Percentiles rank a stretch among this genome's conserved stretches.
Evolutionary conservation across 768 basidiomycete genomes (phyloP).

Genomic region (Russula compacta): DNA sequence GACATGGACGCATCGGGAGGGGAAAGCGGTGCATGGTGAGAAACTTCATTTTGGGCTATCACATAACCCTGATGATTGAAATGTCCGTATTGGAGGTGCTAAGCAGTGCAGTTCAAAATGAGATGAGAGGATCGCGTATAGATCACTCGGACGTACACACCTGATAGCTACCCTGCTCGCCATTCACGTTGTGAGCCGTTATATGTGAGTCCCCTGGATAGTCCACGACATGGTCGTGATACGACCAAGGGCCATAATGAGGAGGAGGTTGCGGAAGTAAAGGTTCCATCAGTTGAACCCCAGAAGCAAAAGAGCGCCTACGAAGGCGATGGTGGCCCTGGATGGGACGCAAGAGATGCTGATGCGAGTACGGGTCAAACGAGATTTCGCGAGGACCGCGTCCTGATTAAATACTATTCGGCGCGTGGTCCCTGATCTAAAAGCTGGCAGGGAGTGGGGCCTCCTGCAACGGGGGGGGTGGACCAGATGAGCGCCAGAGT

Average conservation of each 20-base stretch:
- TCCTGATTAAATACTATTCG: conserved; percentile 9
- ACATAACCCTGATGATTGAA: neutral
- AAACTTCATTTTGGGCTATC: neutral
- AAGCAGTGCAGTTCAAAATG: no score
- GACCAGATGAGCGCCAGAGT: neutral
- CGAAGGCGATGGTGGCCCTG: neutral
- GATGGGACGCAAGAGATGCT: neutral
- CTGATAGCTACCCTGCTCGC: neutral
- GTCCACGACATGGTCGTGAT: neutral
- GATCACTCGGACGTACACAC: neutral
- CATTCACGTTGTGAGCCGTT: conserved; percentile 1
- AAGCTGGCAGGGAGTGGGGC: neutral
- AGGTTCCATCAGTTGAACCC: neutral
- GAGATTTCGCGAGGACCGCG: neutral
- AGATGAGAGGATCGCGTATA: neutral
- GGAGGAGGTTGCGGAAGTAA: neutral
- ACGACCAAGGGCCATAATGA: neutral
- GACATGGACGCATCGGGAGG: neutral
- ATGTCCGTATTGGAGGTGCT: conserved; percentile 2
- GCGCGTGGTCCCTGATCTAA: conserved; percentile 14
- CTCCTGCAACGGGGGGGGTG: neutral
- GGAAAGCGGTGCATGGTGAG: neutral
- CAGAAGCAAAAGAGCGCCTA: neutral
- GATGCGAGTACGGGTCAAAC: neutral
- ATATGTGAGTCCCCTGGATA: neutral